These are phyloP conservation scores for Backusella westeae DNA, from an alignment of 192 early-diverging fungal genomes.

Conservation along the genomic window DNA sequence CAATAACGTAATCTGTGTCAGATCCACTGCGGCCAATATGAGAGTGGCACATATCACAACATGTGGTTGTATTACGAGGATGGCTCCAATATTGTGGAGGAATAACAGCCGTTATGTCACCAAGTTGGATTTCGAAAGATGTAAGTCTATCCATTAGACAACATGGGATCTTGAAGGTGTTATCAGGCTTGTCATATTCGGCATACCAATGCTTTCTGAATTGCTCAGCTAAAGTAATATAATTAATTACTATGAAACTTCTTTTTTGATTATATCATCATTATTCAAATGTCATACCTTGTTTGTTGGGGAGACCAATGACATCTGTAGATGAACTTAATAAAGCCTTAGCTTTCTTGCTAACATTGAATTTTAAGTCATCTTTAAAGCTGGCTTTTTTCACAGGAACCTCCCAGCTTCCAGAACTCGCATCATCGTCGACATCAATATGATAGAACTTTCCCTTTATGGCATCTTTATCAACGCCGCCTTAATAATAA, in stretches of 20 bases:
- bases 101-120: not conserved
- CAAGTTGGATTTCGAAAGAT: constrained; percentile 18
- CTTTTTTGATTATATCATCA: not conserved
- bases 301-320: constrained; percentile 26
- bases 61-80: constrained; percentile 10
- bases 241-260: not conserved
- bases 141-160: constrained; percentile 25
- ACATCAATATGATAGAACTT: constrained; percentile 11
- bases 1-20: constrained; percentile 25
- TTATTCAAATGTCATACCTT: constrained; percentile 16
- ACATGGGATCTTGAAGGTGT: constrained; percentile 32
- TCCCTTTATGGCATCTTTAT: constrained; percentile 24
- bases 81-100: constrained; percentile 33
- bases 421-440: not conserved
- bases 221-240: constrained; percentile 20
- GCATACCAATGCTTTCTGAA: constrained; percentile 28
- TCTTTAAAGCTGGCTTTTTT: constrained; percentile 18
- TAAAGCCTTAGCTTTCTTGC: constrained; percentile 24
- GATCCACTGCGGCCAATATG: constrained; percentile 19
- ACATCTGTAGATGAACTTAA: constrained; percentile 29
- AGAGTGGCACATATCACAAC: constrained; percentile 24
- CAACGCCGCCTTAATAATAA: constrained; percentile 28
- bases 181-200: constrained; percentile 13
- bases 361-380: constrained; percentile 8
- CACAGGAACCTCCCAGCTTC: constrained; percentile 29